Percentiles rank a stretch among this genome's conserved stretches.
phyloP scores from a whole-genome alignment of 2,329 filamentous ascomycete species.

The Microdochium bolleyi region DNA sequence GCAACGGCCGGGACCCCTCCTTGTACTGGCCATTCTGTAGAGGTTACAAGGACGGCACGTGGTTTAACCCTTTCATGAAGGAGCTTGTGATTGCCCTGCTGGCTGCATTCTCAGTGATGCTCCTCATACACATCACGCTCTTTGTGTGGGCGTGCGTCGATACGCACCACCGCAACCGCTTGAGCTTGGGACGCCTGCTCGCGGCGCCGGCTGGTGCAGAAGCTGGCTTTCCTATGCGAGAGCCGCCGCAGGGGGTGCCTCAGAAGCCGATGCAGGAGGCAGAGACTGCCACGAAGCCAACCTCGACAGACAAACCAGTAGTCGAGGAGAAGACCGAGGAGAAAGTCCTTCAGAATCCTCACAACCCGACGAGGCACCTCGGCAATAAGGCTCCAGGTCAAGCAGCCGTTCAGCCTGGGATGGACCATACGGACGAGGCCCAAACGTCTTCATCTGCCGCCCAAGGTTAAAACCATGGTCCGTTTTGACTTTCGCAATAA shows the following conservation, averaged over 20 bases:
- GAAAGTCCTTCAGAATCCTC: neutral
- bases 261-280: neutral
- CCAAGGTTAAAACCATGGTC: too few relatives aligned
- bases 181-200: neutral
- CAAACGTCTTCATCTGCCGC: too few relatives aligned
- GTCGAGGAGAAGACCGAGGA: neutral
- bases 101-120: slow-evolving; percentile 65
- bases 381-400: neutral
- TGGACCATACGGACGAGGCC: too few relatives aligned
- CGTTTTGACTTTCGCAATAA: too few relatives aligned
- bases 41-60: slow-evolving; percentile 6
- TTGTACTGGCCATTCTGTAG: slow-evolving; percentile 1
- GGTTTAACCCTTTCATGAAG: slow-evolving; percentile 5
- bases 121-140: slow-evolving; percentile 76
- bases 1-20: slow-evolving; percentile 3
- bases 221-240: neutral
- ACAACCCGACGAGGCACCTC: neutral
- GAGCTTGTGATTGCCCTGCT: slow-evolving; percentile 45
- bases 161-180: slow-evolving; percentile 17
- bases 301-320: neutral
- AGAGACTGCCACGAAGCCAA: neutral
- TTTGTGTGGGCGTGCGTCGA: slow-evolving; percentile 41
- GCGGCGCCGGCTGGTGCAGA: neutral
- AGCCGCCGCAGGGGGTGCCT: neutral
- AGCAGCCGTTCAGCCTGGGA: neutral